Base-by-base conservation (phyloP, 768 basidiomycete species). In the Phylloporus sp. region DNA sequence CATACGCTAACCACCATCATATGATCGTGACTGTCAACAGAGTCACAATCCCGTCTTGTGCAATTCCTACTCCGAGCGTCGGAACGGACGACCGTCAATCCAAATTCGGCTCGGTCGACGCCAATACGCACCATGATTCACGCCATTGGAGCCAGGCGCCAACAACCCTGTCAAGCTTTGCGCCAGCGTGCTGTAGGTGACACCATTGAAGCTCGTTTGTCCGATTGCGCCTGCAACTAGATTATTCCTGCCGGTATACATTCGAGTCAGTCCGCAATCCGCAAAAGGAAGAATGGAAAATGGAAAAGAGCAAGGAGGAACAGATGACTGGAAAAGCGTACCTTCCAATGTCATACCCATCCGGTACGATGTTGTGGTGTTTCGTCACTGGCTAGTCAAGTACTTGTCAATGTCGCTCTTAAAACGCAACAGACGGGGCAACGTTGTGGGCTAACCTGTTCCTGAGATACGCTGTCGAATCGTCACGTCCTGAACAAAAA, bases 11-110 rank as follows among this genome's bases (percentile, higher is more conserved):
- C n/a, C n/a, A n/a, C 38, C 20, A 22, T 65, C 53, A 69, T 36
- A 63, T 28, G 36, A 76, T 73, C 2, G 66, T 74, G 13, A 81
- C 75, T 0, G 77, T 82, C 42, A 83, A 62, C 18, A 82, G 59
- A 1, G 70, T 74, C 9, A 77, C 74, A 37, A 74, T 69, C 23
- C 81, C 81, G 54, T 82, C 80, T 34, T 72, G 72, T 5, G 80
- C 71, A 44, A 82, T 83, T 17, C 68, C 81, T 81, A n/a, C n/a
- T n/a, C n/a, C 15, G n/a, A 27, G 50, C n/a, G n/a, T n/a, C n/a
- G n/a, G n/a, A n/a, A n/a, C n/a, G n/a, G n/a, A n/a, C n/a, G n/a
- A n/a, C n/a, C n/a, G n/a, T n/a, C n/a, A n/a, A n/a, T n/a, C n/a
- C n/a, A n/a, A n/a, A n/a, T n/a, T n/a, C 39, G 15, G 26, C 27